phyloP scores from a whole-genome alignment of 805 yeast genomes.

The Candida ovalis region DNA sequence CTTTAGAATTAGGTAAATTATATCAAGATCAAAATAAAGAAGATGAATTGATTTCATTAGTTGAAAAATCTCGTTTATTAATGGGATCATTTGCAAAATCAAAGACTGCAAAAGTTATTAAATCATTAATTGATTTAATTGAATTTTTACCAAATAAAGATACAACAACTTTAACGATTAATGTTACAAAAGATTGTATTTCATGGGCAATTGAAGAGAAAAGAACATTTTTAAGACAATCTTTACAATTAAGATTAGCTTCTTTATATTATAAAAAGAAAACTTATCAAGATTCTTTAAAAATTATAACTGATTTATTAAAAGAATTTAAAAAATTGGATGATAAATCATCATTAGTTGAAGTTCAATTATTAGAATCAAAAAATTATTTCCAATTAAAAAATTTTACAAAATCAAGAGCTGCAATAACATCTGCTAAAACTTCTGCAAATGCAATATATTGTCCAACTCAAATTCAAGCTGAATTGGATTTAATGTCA shows the following conservation, averaged over 20 bases:
- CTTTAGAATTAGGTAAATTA: conserved; percentile 70
- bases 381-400: conserved; percentile 88
- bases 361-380: conserved; percentile 88
- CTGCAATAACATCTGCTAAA: conserved; percentile 90
- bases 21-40: conserved; percentile 50
- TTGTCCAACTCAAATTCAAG: conserved; percentile 91
- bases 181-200: conserved; percentile 71
- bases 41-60: conserved; percentile 53
- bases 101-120: conserved; percentile 88
- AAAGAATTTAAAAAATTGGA: conserved; percentile 89
- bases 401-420: conserved; percentile 86
- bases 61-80: conserved; percentile 63
- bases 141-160: conserved; percentile 49
- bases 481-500: conserved; percentile 91
- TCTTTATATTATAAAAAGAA: conserved; percentile 65
- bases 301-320: conserved; percentile 66
- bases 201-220: conserved; percentile 84
- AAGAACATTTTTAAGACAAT: conserved; percentile 84
- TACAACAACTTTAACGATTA: conserved; percentile 66
- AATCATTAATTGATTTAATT: conserved; percentile 72
- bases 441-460: conserved; percentile 97
- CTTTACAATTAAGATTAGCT: conserved; percentile 79
- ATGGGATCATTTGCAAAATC: conserved; percentile 81
- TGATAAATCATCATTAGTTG: conserved; percentile 92
- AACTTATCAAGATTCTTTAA: conserved; percentile 64